Evolutionary conservation across 345 rosid species (phyloP).

Genomic region (Hibiscus tridactylites): DNA sequence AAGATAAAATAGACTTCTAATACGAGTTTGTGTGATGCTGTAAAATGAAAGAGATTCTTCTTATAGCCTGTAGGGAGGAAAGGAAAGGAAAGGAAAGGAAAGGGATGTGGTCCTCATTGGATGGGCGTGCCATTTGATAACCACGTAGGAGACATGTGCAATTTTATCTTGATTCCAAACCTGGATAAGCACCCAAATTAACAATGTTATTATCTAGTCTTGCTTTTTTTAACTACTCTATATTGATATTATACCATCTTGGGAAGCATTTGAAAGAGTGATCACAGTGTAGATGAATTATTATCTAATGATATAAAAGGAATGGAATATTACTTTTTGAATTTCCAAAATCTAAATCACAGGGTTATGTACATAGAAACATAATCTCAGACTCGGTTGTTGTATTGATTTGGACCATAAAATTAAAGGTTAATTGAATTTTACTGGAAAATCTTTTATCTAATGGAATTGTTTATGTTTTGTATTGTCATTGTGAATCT

Average conservation of each 20-base stretch:
- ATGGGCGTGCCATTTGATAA: no score
- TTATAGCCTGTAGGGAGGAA: slow-evolving; percentile 14
- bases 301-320: neutral
- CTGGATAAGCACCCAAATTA: no score
- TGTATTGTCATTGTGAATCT: neutral
- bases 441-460: neutral
- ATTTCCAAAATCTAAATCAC: slow-evolving; percentile 8
- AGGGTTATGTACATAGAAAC: neutral
- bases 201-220: no score
- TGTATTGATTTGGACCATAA: neutral
- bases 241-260: no score
- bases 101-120: slow-evolving; percentile 2
- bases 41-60: slow-evolving; percentile 28
- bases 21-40: neutral
- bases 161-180: no score
- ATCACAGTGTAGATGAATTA: neutral
- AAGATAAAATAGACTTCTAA: neutral
- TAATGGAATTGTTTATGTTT: neutral
- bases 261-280: slow-evolving; percentile 15
- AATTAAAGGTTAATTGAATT: neutral
- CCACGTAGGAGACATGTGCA: no score
- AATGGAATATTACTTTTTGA: neutral
- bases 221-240: no score
- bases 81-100: neutral
- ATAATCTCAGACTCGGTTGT: neutral